Conservation (phyloP, 257 asterid species). For the Przewalskia tangutica region DNA sequence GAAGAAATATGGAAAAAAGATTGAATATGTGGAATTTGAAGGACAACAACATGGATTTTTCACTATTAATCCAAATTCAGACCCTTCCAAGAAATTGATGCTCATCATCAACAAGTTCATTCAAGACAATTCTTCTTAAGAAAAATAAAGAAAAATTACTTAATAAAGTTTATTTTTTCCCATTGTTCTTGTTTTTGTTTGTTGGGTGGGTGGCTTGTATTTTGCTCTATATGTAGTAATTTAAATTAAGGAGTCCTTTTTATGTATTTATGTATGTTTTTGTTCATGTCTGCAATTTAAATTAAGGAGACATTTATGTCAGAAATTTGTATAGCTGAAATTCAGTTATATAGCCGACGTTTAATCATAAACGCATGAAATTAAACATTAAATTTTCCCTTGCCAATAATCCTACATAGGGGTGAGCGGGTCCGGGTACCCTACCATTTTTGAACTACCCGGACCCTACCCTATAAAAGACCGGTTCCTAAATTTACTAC, state of each 20-base stretch:
- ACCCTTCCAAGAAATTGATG: slow-evolving; percentile 38
- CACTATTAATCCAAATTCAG: slow-evolving; percentile 44
- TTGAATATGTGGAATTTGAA: slow-evolving; percentile 60
- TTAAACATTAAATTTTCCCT: no score
- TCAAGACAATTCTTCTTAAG: slow-evolving; percentile 19
- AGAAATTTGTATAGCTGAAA: no score
- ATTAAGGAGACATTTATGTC: no score
- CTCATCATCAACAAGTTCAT: slow-evolving; percentile 33
- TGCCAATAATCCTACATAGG: no score
- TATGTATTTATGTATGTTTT: neutral
- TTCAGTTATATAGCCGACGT: no score
- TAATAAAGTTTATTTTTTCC: neutral
- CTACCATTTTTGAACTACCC: no score
- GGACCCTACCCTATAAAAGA: no score
- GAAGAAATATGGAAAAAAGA: slow-evolving; percentile 41
- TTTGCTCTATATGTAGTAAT: neutral
- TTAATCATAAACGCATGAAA: no score
- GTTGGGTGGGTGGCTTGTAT: neutral
- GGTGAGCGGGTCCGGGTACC: no score
- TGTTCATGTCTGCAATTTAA: neutral
- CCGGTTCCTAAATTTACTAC: no score
- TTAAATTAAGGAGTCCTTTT: neutral
- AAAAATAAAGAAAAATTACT: neutral
- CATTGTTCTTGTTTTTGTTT: neutral
- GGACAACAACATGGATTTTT: slow-evolving; percentile 78